Percentiles rank a stretch among this genome's conserved stretches.
phyloP scores from a whole-genome alignment of 129 eudicot genomes.

The Gnaphalium uliginosum region DNA sequence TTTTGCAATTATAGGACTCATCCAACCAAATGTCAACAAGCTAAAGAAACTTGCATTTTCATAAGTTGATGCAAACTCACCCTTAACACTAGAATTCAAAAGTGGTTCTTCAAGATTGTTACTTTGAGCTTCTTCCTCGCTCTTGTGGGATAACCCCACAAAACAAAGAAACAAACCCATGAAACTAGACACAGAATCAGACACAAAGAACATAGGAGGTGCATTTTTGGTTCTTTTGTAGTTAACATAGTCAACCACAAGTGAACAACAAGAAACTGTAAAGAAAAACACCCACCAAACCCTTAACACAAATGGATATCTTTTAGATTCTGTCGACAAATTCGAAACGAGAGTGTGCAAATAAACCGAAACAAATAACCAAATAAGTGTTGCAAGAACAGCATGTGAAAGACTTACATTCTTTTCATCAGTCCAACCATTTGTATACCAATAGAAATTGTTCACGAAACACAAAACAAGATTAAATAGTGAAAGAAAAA shows the following conservation, averaged over 20 bases:
- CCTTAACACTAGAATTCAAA: slow-evolving; percentile 52
- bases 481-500: slow-evolving; percentile 48
- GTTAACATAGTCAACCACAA: slow-evolving; percentile 53
- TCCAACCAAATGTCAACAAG: slow-evolving; percentile 72
- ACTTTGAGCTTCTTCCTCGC: slow-evolving; percentile 33
- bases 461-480: slow-evolving; percentile 52
- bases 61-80: slow-evolving; percentile 55
- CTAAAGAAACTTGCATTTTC: slow-evolving; percentile 58
- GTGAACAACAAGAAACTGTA: slow-evolving; percentile 56
- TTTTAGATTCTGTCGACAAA: slow-evolving; percentile 20
- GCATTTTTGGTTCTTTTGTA: slow-evolving; percentile 32
- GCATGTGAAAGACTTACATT: slow-evolving; percentile 52
- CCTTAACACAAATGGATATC: slow-evolving; percentile 64
- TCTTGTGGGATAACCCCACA: slow-evolving; percentile 49
- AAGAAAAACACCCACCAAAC: slow-evolving; percentile 76
- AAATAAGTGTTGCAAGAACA: slow-evolving; percentile 46
- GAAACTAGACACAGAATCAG: slow-evolving; percentile 55
- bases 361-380: slow-evolving; percentile 53
- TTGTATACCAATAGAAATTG: slow-evolving; percentile 67
- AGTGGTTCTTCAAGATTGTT: slow-evolving; percentile 67
- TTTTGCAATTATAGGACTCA: slow-evolving; percentile 52
- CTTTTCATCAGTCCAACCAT: slow-evolving; percentile 77
- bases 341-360: slow-evolving; percentile 38
- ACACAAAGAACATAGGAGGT: slow-evolving; percentile 40
- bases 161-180: slow-evolving; percentile 58